Percentiles rank a stretch among this genome's conserved stretches.
Conservation (phyloP, 805 yeast species). For the Kodamaea laetipori region DNA sequence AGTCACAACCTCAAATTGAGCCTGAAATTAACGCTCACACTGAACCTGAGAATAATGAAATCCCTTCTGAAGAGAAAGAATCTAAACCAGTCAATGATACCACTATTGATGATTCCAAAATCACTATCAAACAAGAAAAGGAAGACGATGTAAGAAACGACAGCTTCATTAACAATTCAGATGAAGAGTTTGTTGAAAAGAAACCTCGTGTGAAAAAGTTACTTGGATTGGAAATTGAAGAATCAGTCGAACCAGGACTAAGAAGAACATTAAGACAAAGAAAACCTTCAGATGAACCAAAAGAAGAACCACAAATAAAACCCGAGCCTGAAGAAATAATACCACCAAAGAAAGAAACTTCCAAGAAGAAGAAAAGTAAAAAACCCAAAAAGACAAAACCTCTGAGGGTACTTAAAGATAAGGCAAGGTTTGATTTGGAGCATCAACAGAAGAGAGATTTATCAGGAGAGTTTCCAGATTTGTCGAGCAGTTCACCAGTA, state of each 20-base stretch:
- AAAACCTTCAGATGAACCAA: background rate
- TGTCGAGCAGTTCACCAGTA: conserved; percentile 4
- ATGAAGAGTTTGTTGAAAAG: conserved; percentile 2
- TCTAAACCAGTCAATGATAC: no score
- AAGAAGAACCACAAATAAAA: background rate
- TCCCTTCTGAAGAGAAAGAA: no score
- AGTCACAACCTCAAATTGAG: background rate
- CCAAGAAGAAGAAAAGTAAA: background rate
- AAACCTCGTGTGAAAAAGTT: conserved; percentile 4
- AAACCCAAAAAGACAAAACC: background rate
- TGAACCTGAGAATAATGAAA: background rate
- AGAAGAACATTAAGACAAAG: background rate
- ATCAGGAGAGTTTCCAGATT: conserved; percentile 11
- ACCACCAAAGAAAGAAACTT: background rate
- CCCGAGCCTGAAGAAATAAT: background rate
- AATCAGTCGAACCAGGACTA: background rate
- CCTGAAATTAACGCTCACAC: background rate
- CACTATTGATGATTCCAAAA: background rate
- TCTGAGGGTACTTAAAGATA: conserved; percentile 5
- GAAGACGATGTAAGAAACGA: background rate
- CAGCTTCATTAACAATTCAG: conserved; percentile 8
- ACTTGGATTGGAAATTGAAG: conserved; percentile 5
- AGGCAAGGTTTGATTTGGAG: conserved; percentile 1
- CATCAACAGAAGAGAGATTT: conserved; percentile 8
- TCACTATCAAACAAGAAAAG: conserved; percentile 1